Evolutionary conservation across 371 early-diverging fungal genomes (phyloP).

Genomic region (Saksenaea oblongispora): DNA sequence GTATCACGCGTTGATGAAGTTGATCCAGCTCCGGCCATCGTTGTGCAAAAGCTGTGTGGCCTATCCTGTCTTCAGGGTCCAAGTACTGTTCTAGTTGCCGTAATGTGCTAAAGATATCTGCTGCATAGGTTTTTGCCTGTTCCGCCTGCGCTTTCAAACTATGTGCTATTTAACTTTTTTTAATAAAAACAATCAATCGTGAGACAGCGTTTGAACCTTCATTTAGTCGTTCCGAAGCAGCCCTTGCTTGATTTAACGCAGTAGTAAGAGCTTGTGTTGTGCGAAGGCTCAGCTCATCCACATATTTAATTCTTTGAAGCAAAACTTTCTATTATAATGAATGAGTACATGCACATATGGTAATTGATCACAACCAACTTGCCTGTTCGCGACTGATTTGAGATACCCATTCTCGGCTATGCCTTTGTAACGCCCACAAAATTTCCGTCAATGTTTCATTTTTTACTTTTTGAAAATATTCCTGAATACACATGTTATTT

Average conservation of each 20-base stretch:
- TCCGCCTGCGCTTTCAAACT: slow-evolving; percentile 19
- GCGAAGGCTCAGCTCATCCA: slow-evolving; percentile 25
- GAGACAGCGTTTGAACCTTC: slow-evolving; percentile 17
- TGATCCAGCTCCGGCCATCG: slow-evolving; percentile 14
- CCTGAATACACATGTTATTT: not conserved
- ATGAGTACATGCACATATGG: not conserved
- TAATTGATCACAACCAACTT: not conserved
- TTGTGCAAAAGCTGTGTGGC: slow-evolving; percentile 7
- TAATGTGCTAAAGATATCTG: slow-evolving; percentile 21
- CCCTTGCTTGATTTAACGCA: slow-evolving; percentile 24
- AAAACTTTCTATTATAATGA: slow-evolving; percentile 10
- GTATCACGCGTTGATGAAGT: slow-evolving; percentile 4
- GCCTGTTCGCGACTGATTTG: slow-evolving; percentile 21
- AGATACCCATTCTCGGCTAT: slow-evolving; percentile 18
- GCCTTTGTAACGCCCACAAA: slow-evolving; percentile 19
- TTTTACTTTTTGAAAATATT: not conserved
- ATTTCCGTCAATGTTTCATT: slow-evolving; percentile 13
- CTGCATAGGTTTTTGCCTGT: slow-evolving; percentile 1
- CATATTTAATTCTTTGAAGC: slow-evolving; percentile 28
- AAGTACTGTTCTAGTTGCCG: slow-evolving; percentile 5
- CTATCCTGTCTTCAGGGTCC: slow-evolving; percentile 13
- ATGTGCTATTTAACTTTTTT: slow-evolving; percentile 2
- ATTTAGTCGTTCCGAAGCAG: slow-evolving; percentile 19
- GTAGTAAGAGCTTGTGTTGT: slow-evolving; percentile 10
- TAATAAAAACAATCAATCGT: not conserved